phyloP scores from a whole-genome alignment of 2,329 filamentous ascomycete species.

The Exophiala dermatitidis region DNA sequence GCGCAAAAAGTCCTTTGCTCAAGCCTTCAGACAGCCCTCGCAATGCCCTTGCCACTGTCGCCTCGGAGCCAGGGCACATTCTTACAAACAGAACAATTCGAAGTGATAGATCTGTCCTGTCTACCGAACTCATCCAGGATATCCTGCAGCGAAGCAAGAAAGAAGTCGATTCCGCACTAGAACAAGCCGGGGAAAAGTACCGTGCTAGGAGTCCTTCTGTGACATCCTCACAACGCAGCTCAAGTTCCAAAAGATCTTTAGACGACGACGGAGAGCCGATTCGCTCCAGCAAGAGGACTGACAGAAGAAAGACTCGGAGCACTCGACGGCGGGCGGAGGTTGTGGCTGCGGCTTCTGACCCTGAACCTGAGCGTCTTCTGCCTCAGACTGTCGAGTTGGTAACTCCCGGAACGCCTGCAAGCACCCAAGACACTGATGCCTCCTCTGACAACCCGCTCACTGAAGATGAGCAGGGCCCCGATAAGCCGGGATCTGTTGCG shows the following conservation, averaged over 20 bases:
- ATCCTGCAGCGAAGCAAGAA: conserved; percentile 22
- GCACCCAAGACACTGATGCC: conserved; percentile 24
- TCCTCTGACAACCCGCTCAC: conserved; percentile 16
- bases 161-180: conserved; percentile 21
- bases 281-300: conserved; percentile 24
- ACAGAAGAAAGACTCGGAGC: conserved; percentile 18
- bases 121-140: conserved; percentile 26
- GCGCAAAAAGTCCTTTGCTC: conserved; percentile 17
- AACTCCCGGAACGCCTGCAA: conserved; percentile 17
- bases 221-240: conserved; percentile 27
- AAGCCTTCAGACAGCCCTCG: conserved; percentile 13
- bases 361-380: conserved; percentile 15
- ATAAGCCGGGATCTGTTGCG: neutral
- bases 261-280: conserved; percentile 26
- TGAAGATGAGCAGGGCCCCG: conserved; percentile 1
- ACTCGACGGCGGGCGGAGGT: conserved; percentile 20
- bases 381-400: conserved; percentile 12
- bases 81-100: conserved; percentile 23
- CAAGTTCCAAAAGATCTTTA: conserved; percentile 27
- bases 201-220: conserved; percentile 26
- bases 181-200: conserved; percentile 20
- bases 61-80: conserved; percentile 9
- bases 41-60: neutral
- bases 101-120: conserved; percentile 21
- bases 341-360: conserved; percentile 9